A percentile compares a stretch with the other conserved stretches of the same genome.
These are phyloP conservation scores for Inonotus obliquus DNA, from an alignment of 1,284 basidiomycete genomes.

Conservation along the genomic window DNA sequence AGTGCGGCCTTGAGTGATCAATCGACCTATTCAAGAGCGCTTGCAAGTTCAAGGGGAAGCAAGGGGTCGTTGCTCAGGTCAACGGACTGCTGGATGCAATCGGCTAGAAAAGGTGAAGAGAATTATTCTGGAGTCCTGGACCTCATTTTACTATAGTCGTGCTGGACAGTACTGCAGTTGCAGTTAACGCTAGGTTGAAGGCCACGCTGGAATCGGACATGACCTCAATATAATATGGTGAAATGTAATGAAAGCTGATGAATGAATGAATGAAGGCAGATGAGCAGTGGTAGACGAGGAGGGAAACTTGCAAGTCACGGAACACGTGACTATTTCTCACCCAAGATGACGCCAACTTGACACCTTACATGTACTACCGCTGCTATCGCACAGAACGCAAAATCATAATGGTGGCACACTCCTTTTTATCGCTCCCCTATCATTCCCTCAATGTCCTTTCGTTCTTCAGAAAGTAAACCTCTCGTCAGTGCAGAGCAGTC, in stretches of 20 bases:
- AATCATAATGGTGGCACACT: neutral
- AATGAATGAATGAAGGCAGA: neutral
- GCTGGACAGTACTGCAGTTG: no score
- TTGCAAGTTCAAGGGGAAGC: no score
- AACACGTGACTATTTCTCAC: neutral
- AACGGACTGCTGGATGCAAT: no score
- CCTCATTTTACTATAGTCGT: no score
- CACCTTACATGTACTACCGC: neutral
- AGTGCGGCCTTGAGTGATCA: no score
- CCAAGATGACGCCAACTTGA: neutral
- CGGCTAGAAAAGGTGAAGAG: no score
- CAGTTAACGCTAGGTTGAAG: no score
- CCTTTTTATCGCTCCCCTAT: neutral
- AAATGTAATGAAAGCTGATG: neutral
- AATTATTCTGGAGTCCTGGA: no score
- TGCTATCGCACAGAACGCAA: neutral
- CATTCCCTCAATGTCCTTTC: neutral
- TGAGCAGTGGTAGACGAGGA: neutral
- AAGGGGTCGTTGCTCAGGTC: no score
- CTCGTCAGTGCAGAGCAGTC: neutral
- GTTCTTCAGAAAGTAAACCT: neutral
- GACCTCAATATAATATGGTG: no score
- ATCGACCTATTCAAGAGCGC: no score
- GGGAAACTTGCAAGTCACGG: neutral
- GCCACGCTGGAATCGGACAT: no score